Percentiles rank a stretch among this genome's conserved stretches.
Conservation (phyloP, 1,139 yeast species). For the Suhomyces atakaporum region DNA sequence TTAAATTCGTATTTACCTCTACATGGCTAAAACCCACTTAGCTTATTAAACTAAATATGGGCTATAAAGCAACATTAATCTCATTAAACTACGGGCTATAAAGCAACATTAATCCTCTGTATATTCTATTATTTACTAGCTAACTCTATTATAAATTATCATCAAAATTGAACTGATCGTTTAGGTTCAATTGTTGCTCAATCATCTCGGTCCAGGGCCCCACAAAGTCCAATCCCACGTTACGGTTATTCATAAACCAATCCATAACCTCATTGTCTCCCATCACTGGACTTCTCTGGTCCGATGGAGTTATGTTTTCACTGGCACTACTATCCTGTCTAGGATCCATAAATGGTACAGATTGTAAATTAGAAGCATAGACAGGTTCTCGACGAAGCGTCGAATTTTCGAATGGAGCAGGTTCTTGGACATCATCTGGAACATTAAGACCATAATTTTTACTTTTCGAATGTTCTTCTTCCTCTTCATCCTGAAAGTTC, state of each 20-base stretch:
- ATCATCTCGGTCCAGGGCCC: slow-evolving; percentile 89
- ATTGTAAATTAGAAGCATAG: background rate
- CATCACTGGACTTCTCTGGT: slow-evolving; percentile 14
- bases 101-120: no score
- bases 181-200: slow-evolving; percentile 56
- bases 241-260: slow-evolving; percentile 67
- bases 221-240: slow-evolving; percentile 79
- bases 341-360: slow-evolving; percentile 4
- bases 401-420: background rate
- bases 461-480: slow-evolving; percentile 9
- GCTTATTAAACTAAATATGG: no score
- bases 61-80: no score
- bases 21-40: no score
- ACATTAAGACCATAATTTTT: background rate
- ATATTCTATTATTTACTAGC: no score
- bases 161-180: slow-evolving; percentile 38
- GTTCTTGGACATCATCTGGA: background rate
- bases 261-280: slow-evolving; percentile 65
- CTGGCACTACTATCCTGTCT: slow-evolving; percentile 4
- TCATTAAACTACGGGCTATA: no score
- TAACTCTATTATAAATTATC: slow-evolving; percentile 24
- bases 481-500: slow-evolving; percentile 19
- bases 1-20: no score
- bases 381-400: background rate
- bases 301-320: slow-evolving; percentile 9